Conservation (phyloP, 2,329 filamentous ascomycete genomes). For the Colletotrichum lentis region DNA sequence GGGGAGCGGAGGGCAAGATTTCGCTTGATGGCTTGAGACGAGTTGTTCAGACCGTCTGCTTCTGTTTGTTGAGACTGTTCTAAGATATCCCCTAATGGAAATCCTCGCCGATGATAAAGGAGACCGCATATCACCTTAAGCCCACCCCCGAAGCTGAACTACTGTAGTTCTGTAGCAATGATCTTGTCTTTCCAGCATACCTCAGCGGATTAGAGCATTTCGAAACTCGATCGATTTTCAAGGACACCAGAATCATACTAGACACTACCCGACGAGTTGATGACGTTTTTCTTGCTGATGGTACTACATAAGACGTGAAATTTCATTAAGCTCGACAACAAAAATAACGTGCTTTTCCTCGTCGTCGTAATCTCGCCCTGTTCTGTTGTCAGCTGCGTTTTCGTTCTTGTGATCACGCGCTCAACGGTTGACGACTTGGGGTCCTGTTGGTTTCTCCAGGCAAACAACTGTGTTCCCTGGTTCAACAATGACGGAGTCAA, state of each 20-base stretch:
- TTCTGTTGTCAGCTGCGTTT: slow-evolving; percentile 6
- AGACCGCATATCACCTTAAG: slow-evolving; percentile 1
- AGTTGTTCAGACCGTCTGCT: slow-evolving; percentile 1
- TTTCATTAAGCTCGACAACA: too few species aligned
- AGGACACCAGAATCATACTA: too few species aligned
- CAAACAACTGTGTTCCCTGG: background rate
- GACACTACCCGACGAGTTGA: too few species aligned
- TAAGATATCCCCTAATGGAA: background rate
- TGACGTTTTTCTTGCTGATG: too few species aligned
- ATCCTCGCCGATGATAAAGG: slow-evolving; percentile 25
- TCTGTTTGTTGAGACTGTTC: background rate
- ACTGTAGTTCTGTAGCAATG: background rate
- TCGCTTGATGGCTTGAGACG: slow-evolving; percentile 14
- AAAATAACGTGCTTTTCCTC: too few species aligned
- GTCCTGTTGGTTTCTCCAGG: background rate
- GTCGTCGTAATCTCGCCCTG: background rate
- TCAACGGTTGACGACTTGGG: background rate
- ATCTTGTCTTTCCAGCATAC: background rate
- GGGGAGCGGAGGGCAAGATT: slow-evolving; percentile 14
- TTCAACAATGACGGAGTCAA: slow-evolving; percentile 15
- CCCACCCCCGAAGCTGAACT: background rate
- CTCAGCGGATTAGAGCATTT: background rate
- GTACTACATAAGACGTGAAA: too few species aligned
- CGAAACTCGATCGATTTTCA: background rate
- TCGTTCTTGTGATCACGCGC: slow-evolving; percentile 14